These are phyloP conservation scores for Tothia fuscella DNA, from an alignment of 2,329 filamentous ascomycete genomes.

Conservation along the genomic window DNA sequence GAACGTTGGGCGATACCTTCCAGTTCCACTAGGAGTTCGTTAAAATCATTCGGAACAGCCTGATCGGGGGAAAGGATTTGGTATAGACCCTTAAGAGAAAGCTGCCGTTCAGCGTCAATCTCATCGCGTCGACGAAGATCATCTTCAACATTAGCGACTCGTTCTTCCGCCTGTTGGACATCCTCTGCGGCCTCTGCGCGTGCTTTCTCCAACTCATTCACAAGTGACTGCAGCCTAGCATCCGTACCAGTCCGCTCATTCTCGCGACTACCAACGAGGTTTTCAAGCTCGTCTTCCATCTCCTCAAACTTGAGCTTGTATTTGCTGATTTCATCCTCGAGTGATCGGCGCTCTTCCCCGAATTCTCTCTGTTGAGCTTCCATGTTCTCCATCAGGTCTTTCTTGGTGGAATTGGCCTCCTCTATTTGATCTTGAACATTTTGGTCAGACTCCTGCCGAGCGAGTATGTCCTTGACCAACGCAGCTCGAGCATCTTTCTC, in stretches of 20 bases:
- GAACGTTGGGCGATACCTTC: constrained; percentile 33
- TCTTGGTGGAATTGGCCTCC: constrained; percentile 83
- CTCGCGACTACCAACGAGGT: constrained; percentile 70
- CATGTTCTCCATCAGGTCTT: constrained; percentile 88
- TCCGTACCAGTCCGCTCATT: constrained; percentile 64
- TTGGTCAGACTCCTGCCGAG: constrained; percentile 23
- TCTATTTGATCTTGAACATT: constrained; percentile 59
- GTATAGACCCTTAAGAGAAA: constrained; percentile 24
- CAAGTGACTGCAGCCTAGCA: constrained; percentile 53
- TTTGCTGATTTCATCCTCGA: constrained; percentile 68
- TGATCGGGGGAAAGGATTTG: constrained; percentile 25
- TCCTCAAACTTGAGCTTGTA: constrained; percentile 74
- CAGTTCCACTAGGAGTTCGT: constrained; percentile 28
- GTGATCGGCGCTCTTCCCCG: constrained; percentile 65
- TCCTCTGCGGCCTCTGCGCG: constrained; percentile 38
- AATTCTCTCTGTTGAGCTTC: constrained; percentile 87
- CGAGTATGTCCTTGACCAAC: constrained; percentile 45
- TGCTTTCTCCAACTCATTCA: constrained; percentile 57
- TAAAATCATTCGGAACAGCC: constrained; percentile 25
- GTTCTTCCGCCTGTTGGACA: constrained; percentile 28
- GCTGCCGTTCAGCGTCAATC: constrained; percentile 20
- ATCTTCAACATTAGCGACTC: constrained; percentile 39
- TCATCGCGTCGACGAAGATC: constrained; percentile 46
- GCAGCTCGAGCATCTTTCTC: constrained; percentile 57
- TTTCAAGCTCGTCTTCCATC: constrained; percentile 81